Conservation (phyloP, 108 stramenopile species). For the Discostella stelligeroides region DNA sequence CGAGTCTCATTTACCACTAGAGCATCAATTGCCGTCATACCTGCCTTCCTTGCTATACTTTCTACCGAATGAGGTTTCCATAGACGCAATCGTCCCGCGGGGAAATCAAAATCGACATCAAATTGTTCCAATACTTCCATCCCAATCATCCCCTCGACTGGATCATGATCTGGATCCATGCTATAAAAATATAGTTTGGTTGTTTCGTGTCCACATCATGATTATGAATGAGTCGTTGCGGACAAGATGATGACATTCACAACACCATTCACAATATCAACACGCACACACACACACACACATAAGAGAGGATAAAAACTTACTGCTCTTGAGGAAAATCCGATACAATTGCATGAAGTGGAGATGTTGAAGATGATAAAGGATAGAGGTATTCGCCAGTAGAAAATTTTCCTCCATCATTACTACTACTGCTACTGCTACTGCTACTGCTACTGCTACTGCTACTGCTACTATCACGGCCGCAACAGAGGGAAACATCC, state of each 20-base stretch:
- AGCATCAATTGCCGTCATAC: conserved; percentile 62
- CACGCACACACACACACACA: too few relatives aligned
- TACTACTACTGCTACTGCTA: conserved; percentile 20
- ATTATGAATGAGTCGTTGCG: too few relatives aligned
- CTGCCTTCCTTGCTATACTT: conserved; percentile 27
- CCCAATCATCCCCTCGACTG: conserved; percentile 84
- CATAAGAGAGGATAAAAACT: too few relatives aligned
- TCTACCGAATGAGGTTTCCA: conserved; percentile 61
- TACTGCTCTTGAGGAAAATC: conserved; percentile 80
- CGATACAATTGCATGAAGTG: conserved; percentile 69
- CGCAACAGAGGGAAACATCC: conserved; percentile 62
- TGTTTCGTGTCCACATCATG: too few relatives aligned
- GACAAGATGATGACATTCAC: too few relatives aligned
- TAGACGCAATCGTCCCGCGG: conserved; percentile 59
- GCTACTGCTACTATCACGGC: conserved; percentile 7
- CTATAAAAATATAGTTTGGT: neutral
- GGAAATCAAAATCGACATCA: conserved; percentile 84
- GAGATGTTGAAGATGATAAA: conserved; percentile 31
- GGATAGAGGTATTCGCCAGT: conserved; percentile 19
- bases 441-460: conserved; percentile 1
- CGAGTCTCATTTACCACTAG: conserved; percentile 77
- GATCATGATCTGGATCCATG: conserved; percentile 77
- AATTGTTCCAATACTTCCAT: conserved; percentile 75
- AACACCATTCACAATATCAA: too few relatives aligned
- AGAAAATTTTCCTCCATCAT: conserved; percentile 13